Percentiles rank a stretch among this genome's conserved stretches.
Evolutionary conservation across 2,329 filamentous ascomycete species (phyloP).

Genomic region (Hirsutella rhossiliensis): DNA sequence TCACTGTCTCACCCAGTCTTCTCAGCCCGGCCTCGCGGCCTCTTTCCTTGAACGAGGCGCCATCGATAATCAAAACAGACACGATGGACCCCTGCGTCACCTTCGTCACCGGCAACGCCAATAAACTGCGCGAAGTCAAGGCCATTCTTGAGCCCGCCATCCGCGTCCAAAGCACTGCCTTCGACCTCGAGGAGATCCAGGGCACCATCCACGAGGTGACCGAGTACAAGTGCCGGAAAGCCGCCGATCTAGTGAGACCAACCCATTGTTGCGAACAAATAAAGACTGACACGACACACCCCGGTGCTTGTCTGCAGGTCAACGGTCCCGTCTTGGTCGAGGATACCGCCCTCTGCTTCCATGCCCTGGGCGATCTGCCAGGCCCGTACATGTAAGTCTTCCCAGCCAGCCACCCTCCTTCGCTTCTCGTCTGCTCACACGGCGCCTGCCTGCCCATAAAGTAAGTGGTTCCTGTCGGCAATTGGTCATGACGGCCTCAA

Average conservation of each 20-base stretch:
- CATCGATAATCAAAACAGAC: too few species aligned
- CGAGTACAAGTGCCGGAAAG: constrained; percentile 70
- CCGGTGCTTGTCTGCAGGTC: constrained; percentile 41
- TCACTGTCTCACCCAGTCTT: neutral
- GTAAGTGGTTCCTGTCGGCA: constrained; percentile 85
- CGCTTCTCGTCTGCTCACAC: constrained; percentile 1
- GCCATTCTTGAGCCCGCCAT: constrained; percentile 71
- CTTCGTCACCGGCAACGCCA: constrained; percentile 94
- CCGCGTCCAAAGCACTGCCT: constrained; percentile 56
- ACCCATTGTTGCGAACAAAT: neutral
- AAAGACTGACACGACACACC: neutral
- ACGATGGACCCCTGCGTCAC: constrained; percentile 47
- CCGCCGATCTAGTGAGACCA: constrained; percentile 56
- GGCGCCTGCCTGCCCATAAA: constrained; percentile 23
- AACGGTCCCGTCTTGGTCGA: constrained; percentile 86
- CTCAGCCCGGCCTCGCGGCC: too few species aligned
- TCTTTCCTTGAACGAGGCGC: too few species aligned
- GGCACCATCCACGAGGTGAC: constrained; percentile 89
- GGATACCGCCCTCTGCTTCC: constrained; percentile 90
- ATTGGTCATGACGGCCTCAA: constrained; percentile 80
- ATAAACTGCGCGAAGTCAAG: constrained; percentile 84
- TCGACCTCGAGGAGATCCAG: constrained; percentile 85
- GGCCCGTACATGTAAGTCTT: constrained; percentile 75
- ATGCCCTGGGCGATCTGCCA: constrained; percentile 79
- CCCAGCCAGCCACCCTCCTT: constrained; percentile 3